Evolutionary conservation across 306 rosid species (phyloP).

Genomic region (Cucumis sativus): Cucumber_9930_V3 NC_026658.2:24779001-24779500

Average conservation of each 20-base stretch:
- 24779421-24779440: constrained; percentile 31
- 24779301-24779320: constrained; percentile 83
- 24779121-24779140: constrained; percentile 14
- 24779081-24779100: constrained; percentile 28
- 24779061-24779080: constrained; percentile 25
- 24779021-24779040: neutral
- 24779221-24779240: constrained; percentile 16
- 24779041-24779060: neutral
- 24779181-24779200: constrained; percentile 12
- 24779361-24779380: constrained; percentile 44
- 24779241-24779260: constrained; percentile 58
- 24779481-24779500: constrained; percentile 34
- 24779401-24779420: constrained; percentile 22
- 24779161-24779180: constrained; percentile 8
- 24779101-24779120: constrained; percentile 44
- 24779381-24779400: constrained; percentile 51
- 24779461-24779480: constrained; percentile 27
- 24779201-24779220: constrained; percentile 24
- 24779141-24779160: constrained; percentile 4
- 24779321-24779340: constrained; percentile 48
- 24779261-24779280: constrained; percentile 79
- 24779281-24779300: constrained; percentile 71
- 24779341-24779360: constrained; percentile 66
- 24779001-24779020: neutral
- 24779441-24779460: constrained; percentile 34